Evolutionary conservation across 208 protist species (phyloP), one percentile per base, ranked within the genome.

Genomic region (Endotrypanum monterogeii): DNA sequence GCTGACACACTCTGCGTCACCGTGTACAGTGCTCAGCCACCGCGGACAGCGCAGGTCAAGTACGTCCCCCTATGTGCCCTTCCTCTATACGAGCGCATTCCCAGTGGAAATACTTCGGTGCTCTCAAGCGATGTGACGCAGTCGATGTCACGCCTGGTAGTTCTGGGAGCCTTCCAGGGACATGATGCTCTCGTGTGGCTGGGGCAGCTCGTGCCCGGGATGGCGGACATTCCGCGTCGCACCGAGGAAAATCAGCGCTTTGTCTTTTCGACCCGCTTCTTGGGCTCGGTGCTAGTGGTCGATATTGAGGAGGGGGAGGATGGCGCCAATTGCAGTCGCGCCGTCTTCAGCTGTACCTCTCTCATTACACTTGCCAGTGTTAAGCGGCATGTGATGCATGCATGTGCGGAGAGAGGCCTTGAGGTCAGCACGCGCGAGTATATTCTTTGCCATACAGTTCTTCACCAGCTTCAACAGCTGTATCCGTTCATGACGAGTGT

Each of bases 41-140:
- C 92, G 14, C 89, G 90, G 41, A 93, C 92, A 18, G 89, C 92
- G 67, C 92, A 95, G 73, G 51, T 89, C 60, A 87, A 90, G 67
- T 81, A 71, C 50, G 61, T 93, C 25, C 76, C 69, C 37, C 75
- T 96, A 30, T 78, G 76, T 63, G 86, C 90, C 5, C 73, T 96
- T 30, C 87, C 87, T 30, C 74, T 96, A 30, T 89, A 94, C 79
- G 73, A 73, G 63, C 88, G 90, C n/a, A 80, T 94, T n/a, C 79
- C 80, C 39, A 63, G 41, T 20, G 52, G 76, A 16, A 65, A 81
- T 50, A 63, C 67, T 58, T 51, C 80, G 32, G 50, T 83, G 80
- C 44, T 72, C 56, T 25, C 74, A 67, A 23, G 48, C 35, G 80
- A 83, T 35, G 79, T 70, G 60, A 52, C 61, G 62, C 67, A 75